Evolutionary conservation across 306 rosid genomes (phyloP).

Genomic region (Styphnolobium japonicum): DNA sequence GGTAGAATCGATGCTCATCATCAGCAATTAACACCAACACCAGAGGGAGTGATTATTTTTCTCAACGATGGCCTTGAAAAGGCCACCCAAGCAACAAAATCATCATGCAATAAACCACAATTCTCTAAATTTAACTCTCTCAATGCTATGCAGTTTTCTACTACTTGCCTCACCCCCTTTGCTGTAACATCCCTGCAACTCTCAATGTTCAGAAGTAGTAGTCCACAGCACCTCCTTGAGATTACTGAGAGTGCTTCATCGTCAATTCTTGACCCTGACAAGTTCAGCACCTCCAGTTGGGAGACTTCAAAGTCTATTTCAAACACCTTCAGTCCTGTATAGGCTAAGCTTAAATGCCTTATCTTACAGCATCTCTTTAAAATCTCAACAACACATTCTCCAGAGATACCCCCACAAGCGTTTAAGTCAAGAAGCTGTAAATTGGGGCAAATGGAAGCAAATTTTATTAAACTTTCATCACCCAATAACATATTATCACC

Average conservation of each 20-base stretch:
- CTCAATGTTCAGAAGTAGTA: constrained; percentile 40
- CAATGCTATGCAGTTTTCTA: constrained; percentile 47
- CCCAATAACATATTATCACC: constrained; percentile 37
- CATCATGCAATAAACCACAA: constrained; percentile 37
- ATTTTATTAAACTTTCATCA: constrained; percentile 25
- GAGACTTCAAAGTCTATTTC: constrained; percentile 44
- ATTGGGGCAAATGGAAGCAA: constrained; percentile 48
- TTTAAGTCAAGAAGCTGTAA: constrained; percentile 58
- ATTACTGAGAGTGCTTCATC: constrained; percentile 53
- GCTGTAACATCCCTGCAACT: constrained; percentile 50
- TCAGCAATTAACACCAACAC: constrained; percentile 32
- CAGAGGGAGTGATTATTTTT: constrained; percentile 43
- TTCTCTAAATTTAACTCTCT: constrained; percentile 57
- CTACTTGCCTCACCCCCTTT: constrained; percentile 58
- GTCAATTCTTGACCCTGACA: constrained; percentile 35
- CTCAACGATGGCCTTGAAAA: constrained; percentile 55
- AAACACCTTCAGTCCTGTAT: constrained; percentile 24
- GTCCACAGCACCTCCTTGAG: constrained; percentile 49
- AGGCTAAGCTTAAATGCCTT: constrained; percentile 40
- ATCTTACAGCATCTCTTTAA: constrained; percentile 49
- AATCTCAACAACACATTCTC: constrained; percentile 39
- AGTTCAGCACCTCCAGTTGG: constrained; percentile 44
- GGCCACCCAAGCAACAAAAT: constrained; percentile 46
- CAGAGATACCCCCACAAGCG: constrained; percentile 40
- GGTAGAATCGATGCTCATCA: too few species aligned